Evolutionary conservation across 2,329 filamentous ascomycete species (phyloP).

Genomic region (Arthrinium phaeospermum): DNA sequence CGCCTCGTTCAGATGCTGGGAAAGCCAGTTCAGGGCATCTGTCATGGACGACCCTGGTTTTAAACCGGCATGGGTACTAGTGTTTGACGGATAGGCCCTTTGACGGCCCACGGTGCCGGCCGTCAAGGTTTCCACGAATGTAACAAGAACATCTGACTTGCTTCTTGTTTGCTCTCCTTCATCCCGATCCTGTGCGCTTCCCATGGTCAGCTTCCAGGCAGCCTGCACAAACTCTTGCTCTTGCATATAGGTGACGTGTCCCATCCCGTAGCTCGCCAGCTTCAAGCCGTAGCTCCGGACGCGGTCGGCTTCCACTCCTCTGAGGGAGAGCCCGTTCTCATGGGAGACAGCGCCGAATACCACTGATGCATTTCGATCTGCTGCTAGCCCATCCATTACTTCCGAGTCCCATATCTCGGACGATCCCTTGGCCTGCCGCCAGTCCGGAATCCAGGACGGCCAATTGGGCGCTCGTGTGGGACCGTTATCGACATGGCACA

Average conservation of each 20-base stretch:
- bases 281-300: constrained; percentile 27
- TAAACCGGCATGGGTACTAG: too few species aligned
- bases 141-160: neutral
- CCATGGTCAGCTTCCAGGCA: constrained; percentile 24
- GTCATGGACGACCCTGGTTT: too few species aligned
- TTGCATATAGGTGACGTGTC: constrained; percentile 26
- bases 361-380: constrained; percentile 16
- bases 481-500: constrained; percentile 4
- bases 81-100: too few species aligned
- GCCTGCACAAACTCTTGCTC: constrained; percentile 27
- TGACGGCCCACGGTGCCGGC: too few species aligned
- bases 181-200: neutral
- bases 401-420: constrained; percentile 25
- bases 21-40: neutral
- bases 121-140: constrained; percentile 21
- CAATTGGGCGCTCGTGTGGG: too few species aligned
- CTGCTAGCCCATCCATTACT: constrained; percentile 22
- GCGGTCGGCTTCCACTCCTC: constrained; percentile 24
- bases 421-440: constrained; percentile 24
- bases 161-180: neutral
- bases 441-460: constrained; percentile 27
- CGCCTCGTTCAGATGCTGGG: constrained; percentile 16
- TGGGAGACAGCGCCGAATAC: constrained; percentile 22
- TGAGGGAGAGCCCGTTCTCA: constrained; percentile 23
- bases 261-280: constrained; percentile 27